These are phyloP conservation scores for Pseudocercospora pini-densiflorae DNA, from an alignment of 2,329 filamentous ascomycete species.

Conservation along the genomic window DNA sequence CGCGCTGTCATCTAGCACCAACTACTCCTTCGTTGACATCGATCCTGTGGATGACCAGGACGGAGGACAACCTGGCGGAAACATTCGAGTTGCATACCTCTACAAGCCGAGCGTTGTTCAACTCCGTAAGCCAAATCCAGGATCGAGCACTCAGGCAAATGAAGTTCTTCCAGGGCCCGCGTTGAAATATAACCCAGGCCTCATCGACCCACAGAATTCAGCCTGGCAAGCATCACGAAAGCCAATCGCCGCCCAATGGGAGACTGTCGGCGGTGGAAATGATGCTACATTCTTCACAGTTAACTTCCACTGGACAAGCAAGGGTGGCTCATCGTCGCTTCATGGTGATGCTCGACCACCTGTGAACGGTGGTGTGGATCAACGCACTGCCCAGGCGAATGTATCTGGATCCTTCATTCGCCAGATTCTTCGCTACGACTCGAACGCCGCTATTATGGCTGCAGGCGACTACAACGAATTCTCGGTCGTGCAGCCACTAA, in stretches of 20 bases:
- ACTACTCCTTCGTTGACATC: conserved; percentile 65
- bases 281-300: conserved; percentile 69
- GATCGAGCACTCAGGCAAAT: conserved; percentile 59
- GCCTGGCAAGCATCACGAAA: conserved; percentile 68
- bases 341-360: conserved; percentile 70
- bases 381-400: conserved; percentile 61
- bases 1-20: conserved; percentile 50
- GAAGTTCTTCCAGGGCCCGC: conserved; percentile 61
- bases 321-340: conserved; percentile 67
- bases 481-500: conserved; percentile 63
- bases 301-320: conserved; percentile 71
- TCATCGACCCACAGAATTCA: conserved; percentile 64
- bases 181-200: conserved; percentile 71
- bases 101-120: conserved; percentile 65
- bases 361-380: conserved; percentile 65
- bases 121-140: conserved; percentile 64
- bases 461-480: conserved; percentile 78
- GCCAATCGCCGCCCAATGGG: conserved; percentile 70
- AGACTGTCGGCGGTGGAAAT: conserved; percentile 54
- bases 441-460: conserved; percentile 61
- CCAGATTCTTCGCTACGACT: conserved; percentile 61
- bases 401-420: conserved; percentile 64
- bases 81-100: conserved; percentile 73
- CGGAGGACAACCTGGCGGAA: conserved; percentile 70
- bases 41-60: conserved; percentile 64